phyloP scores from a whole-genome alignment of 305 asterid genomes.

The Andrographis paniculata region DNA sequence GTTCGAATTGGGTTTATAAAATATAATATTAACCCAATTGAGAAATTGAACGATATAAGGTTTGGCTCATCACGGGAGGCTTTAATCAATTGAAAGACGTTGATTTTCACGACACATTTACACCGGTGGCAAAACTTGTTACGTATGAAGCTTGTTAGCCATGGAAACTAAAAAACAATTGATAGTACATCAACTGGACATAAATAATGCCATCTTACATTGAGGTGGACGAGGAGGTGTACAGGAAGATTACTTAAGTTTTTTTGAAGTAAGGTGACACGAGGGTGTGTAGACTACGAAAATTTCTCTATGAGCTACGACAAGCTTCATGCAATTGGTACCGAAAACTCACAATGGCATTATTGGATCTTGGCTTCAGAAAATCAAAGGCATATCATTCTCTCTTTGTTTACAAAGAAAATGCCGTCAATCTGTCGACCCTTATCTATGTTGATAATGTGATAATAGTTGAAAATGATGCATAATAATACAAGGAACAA shows the following conservation, averaged over 20 bases:
- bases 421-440: too few species aligned
- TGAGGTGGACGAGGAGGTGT: too few species aligned
- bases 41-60: not conserved
- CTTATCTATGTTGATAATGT: too few species aligned
- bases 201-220: too few species aligned
- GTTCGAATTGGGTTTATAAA: not conserved
- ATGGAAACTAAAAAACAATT: not conserved
- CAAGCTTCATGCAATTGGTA: not conserved
- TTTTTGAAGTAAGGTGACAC: too few species aligned
- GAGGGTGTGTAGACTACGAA: too few species aligned
- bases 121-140: not conserved
- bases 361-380: not conserved
- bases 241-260: too few species aligned
- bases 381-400: not conserved
- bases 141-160: not conserved
- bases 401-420: not conserved
- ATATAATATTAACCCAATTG: not conserved
- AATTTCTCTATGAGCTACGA: too few species aligned
- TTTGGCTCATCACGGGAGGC: not conserved
- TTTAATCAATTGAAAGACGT: not conserved
- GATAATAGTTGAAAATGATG: too few species aligned
- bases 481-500: too few species aligned
- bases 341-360: not conserved
- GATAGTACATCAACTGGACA: not conserved
- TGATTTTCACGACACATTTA: not conserved